Evolutionary conservation across 768 basidiomycete species (phyloP).

Genomic region (Leccinum longicurvipes): DNA sequence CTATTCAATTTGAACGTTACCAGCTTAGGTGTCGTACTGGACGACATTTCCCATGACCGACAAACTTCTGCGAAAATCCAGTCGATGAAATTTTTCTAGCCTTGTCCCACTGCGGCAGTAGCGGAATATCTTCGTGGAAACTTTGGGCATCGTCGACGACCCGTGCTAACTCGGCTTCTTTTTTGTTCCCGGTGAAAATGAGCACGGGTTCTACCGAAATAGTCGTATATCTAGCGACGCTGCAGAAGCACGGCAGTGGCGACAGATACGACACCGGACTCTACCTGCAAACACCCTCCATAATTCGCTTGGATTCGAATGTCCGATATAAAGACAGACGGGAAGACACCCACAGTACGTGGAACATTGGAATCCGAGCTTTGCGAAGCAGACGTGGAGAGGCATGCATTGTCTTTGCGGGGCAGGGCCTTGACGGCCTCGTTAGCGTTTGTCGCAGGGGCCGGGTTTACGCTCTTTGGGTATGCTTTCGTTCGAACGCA

Average conservation of each 20-base stretch:
- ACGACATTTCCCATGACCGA: no score
- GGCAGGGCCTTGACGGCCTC: conserved; percentile 45
- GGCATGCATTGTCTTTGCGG: conserved; percentile 14
- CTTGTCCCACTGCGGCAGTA: no score
- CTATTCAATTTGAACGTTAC: no score
- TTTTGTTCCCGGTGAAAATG: not conserved
- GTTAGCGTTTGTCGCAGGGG: conserved; percentile 54
- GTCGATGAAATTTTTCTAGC: no score
- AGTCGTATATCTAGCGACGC: conserved; percentile 4
- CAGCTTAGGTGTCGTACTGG: no score
- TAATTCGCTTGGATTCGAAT: not conserved
- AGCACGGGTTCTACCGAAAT: conserved; percentile 4
- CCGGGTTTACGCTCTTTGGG: conserved; percentile 64
- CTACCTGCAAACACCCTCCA: not conserved
- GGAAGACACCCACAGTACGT: conserved; percentile 4
- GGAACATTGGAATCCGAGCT: not conserved
- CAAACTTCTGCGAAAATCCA: no score
- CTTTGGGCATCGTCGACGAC: no score
- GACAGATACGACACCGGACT: not conserved
- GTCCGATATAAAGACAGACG: conserved; percentile 1
- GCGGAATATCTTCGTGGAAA: no score
- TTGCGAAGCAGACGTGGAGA: conserved; percentile 10
- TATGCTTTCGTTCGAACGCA: conserved; percentile 21
- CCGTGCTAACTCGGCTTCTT: not conserved
- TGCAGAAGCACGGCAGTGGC: not conserved